Conservation (phyloP, 1,284 basidiomycete species). For the Ceratobasidium sp. region DNA sequence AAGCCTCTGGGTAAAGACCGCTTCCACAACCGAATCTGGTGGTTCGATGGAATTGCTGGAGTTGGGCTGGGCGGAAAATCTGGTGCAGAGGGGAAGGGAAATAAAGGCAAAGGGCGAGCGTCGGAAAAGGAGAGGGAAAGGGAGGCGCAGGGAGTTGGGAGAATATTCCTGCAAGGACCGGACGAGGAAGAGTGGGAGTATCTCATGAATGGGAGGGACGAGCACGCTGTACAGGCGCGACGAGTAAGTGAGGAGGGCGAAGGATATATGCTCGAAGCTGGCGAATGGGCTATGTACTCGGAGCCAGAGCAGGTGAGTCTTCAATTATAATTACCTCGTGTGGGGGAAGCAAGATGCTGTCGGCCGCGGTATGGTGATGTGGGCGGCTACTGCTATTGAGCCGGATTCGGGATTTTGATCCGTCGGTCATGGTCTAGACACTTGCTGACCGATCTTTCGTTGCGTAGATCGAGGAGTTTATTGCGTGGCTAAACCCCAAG, state of each 20-base stretch:
- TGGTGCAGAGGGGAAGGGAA: constrained; percentile 62
- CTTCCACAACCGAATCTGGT: constrained; percentile 96
- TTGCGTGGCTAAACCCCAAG: constrained; percentile 90
- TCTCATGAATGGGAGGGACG: constrained; percentile 63
- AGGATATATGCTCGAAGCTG: constrained; percentile 70
- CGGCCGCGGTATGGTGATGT: constrained; percentile 9
- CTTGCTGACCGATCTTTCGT: constrained; percentile 26
- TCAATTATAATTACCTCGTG: constrained; percentile 14
- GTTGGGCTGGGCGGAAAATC: constrained; percentile 76
- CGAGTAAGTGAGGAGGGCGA: constrained; percentile 77
- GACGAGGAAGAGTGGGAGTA: constrained; percentile 74
- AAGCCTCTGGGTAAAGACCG: constrained; percentile 90
- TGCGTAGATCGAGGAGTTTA: constrained; percentile 74
- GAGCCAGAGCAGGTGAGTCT: constrained; percentile 79
- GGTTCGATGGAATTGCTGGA: constrained; percentile 96
- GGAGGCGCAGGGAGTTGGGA: constrained; percentile 76
- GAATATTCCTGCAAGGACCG: constrained; percentile 89
- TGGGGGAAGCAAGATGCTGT: not conserved
- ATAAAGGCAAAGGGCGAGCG: constrained; percentile 21
- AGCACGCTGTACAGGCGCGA: constrained; percentile 56
- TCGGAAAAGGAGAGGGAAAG: constrained; percentile 31
- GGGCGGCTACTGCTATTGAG: constrained; percentile 28
- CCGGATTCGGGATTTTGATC: constrained; percentile 23
- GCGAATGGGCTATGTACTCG: constrained; percentile 90
- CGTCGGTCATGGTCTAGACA: not conserved